Conservation (phyloP, 768 basidiomycete genomes). For the Suillus weaverae region DNA sequence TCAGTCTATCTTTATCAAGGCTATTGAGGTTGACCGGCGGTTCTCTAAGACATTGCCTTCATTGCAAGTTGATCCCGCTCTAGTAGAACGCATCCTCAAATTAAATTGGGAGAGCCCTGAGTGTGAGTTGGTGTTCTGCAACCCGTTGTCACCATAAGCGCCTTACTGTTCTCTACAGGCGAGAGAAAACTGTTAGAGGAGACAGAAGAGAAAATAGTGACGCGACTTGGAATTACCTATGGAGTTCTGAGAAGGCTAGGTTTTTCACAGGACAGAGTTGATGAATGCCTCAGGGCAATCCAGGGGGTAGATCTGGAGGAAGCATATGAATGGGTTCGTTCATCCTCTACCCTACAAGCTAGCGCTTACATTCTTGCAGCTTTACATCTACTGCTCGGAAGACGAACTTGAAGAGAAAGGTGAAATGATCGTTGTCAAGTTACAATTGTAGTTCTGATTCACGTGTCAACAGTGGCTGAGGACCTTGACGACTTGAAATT, state of each 20-base stretch:
- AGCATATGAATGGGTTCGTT: slow-evolving; percentile 85
- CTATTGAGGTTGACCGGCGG: slow-evolving; percentile 80
- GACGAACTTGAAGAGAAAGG: slow-evolving; percentile 52
- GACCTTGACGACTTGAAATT: slow-evolving; percentile 15
- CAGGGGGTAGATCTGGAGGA: slow-evolving; percentile 78
- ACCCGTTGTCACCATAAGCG: not conserved
- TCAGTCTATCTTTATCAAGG: slow-evolving; percentile 39
- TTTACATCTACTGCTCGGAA: slow-evolving; percentile 62
- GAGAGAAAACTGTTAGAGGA: slow-evolving; percentile 46
- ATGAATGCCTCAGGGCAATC: slow-evolving; percentile 68
- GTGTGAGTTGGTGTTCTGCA: not conserved
- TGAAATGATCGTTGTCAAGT: slow-evolving; percentile 20
- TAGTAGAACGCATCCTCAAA: slow-evolving; percentile 61
- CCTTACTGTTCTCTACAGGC: slow-evolving; percentile 14
- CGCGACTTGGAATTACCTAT: slow-evolving; percentile 75
- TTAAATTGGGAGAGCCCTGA: slow-evolving; percentile 39
- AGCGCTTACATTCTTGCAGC: slow-evolving; percentile 40
- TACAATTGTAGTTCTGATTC: not conserved
- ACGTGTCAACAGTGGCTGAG: slow-evolving; percentile 3
- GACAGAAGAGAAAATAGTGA: slow-evolving; percentile 67
- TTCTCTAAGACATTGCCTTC: slow-evolving; percentile 60
- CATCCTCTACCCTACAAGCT: not conserved
- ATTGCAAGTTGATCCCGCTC: slow-evolving; percentile 59
- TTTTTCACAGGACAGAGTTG: slow-evolving; percentile 66
- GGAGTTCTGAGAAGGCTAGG: slow-evolving; percentile 79